phyloP scores from a whole-genome alignment of 768 basidiomycete species.

The Kwoniella pini region DNA sequence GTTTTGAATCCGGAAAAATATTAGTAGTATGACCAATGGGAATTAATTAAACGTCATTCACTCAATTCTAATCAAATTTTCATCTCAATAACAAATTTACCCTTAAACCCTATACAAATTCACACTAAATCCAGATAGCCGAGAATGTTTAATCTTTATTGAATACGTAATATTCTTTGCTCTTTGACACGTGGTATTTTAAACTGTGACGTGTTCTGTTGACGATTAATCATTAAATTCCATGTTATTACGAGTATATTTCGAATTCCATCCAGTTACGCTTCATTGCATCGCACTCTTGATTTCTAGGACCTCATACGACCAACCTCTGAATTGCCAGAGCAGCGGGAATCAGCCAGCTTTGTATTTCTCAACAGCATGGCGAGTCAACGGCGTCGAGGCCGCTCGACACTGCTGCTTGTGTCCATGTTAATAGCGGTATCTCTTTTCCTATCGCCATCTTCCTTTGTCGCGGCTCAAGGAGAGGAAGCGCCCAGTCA shows the following conservation, averaged over 20 bases:
- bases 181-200: neutral
- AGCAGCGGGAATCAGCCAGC: too few relatives aligned
- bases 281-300: too few relatives aligned
- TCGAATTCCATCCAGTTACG: too few relatives aligned
- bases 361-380: neutral
- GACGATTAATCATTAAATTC: neutral
- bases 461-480: constrained; percentile 16
- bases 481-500: neutral
- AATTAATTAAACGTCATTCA: neutral
- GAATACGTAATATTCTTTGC: neutral
- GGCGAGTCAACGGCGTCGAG: neutral
- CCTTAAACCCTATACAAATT: neutral
- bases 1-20: neutral
- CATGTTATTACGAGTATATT: too few relatives aligned
- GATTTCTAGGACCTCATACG: too few relatives aligned
- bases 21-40: neutral
- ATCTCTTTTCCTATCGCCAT: neutral
- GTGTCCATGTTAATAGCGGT: neutral
- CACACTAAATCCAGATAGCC: neutral
- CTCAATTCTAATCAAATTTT: neutral
- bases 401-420: constrained; percentile 7
- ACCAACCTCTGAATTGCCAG: too few relatives aligned
- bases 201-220: constrained; percentile 5
- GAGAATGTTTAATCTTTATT: neutral
- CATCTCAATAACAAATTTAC: neutral